Evolutionary conservation across 2,329 filamentous ascomycete species (phyloP), one percentile per base, ranked within the genome.

Genomic region (Stemphylium beticola): DNA sequence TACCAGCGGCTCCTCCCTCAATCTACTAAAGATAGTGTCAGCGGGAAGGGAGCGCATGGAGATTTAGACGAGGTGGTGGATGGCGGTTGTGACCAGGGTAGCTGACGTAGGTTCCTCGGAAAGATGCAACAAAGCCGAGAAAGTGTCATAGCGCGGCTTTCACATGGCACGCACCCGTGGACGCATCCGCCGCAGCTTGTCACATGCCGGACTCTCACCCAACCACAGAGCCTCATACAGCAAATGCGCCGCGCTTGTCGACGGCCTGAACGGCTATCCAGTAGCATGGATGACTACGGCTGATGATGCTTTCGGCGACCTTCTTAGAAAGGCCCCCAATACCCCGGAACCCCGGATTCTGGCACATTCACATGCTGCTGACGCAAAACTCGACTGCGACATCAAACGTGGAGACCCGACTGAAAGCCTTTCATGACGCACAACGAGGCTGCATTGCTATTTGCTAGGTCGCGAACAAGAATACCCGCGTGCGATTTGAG

Each of bases 151-250:
- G 56, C 54, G 49, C 53, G 54, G 47, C 61, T 62, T 62, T 64
- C 61, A 64, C 61, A 64, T 64, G 61, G 54, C 49, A 55, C 41
- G 52, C 55, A 52, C n/a, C n/a, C n/a, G n/a, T n/a, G n/a, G n/a
- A n/a, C 36, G 46, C 44, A 26, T 55, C 51, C 53, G 49, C 58
- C 24, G 17, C 38, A 54, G 47, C 50, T 57, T 62, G 61, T 67
- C 65, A 67, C 65, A 66, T 67, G 65, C 62, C 49, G 43, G 43
- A 44, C 37, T 40, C 40, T 50, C 44, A 48, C 40, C 58, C 61
- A 61, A 61, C 58, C 58, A 60, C 54, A 52, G 43, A 54, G 54
- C 47, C 49, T 53, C 56, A 54, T 51, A 36, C 52, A 52, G 51
- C 49, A 32, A 53, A 60, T 58, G 43, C 51, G 56, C 61, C 56